Evolutionary conservation across 1,139 yeast genomes (phyloP).

Genomic region (Citeromyces hawaiiensis): DNA sequence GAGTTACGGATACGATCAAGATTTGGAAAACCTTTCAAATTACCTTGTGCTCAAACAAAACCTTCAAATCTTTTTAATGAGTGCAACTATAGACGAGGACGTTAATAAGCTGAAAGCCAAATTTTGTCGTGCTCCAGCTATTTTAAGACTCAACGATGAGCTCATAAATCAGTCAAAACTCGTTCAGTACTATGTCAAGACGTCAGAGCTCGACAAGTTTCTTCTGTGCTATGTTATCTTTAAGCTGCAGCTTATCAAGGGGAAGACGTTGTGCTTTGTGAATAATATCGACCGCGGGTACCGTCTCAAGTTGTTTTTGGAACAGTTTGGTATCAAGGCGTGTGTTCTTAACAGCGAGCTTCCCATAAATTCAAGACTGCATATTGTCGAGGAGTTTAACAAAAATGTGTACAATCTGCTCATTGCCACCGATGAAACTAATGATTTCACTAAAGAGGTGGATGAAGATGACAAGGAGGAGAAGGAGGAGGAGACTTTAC

Average conservation of each 20-base stretch:
- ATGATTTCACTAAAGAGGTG: conserved; percentile 6
- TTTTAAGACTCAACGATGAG: conserved; percentile 59
- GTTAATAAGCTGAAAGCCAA: conserved; percentile 59
- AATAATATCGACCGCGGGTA: conserved; percentile 94
- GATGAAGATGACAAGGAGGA: conserved; percentile 10
- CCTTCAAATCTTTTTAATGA: conserved; percentile 86
- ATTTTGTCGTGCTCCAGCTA: conserved; percentile 81
- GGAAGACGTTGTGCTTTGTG: conserved; percentile 84
- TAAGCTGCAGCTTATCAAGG: conserved; percentile 79
- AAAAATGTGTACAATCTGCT: conserved; percentile 75
- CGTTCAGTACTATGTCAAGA: conserved; percentile 76
- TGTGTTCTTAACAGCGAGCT: conserved; percentile 87
- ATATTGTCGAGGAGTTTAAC: conserved; percentile 91
- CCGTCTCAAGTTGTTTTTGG: conserved; percentile 77
- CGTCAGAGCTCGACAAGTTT: conserved; percentile 86
- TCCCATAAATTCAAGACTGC: conserved; percentile 86
- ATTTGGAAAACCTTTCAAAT: conserved; percentile 48
- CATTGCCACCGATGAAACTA: conserved; percentile 89
- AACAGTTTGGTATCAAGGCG: conserved; percentile 86
- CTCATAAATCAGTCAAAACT: conserved; percentile 43
- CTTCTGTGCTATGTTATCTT: conserved; percentile 82
- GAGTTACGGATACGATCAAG: conserved; percentile 86
- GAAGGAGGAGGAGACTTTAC: conserved; percentile 9
- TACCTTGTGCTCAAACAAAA: conserved; percentile 56
- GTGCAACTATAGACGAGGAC: conserved; percentile 90